Base-by-base conservation (phyloP, 2,329 filamentous ascomycete genomes). In the Lasiodiplodia sp. region DNA sequence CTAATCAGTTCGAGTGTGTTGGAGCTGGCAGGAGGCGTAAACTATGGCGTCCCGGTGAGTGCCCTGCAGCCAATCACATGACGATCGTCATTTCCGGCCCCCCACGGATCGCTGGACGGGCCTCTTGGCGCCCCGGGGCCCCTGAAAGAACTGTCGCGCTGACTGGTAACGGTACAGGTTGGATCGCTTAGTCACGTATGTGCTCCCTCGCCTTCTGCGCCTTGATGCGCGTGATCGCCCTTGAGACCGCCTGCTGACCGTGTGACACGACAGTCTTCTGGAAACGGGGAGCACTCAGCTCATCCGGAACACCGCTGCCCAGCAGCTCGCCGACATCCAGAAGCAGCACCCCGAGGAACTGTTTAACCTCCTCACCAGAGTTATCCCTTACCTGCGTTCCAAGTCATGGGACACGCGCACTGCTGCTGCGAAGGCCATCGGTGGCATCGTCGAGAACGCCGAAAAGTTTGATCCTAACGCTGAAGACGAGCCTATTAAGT, bases 281-380 rank as follows among this genome's bases (percentile, higher is more conserved):
- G 96, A 99, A 86, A 98, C 96, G 69, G 96, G 96, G 75, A 98
- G 95, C 83, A 99, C 96, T 70, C 91, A 92, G 78, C 86, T 99
- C 73, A 98, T 99, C 78, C 91, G 96, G 73, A 97, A 97, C 78
- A 99, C 96, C 71, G 96, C 96, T 71, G 96, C 97, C 71, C 94
- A 96, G 77, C 96, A 99, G 82, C 87, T 99, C 71, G 96, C 94
- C 71, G 96, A 99, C 82, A 96, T 97, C 80, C 96, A 99, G 82
- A 98, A 97, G 79, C 92, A 96, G 79, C 96, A 98, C 75, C 96
- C 96, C 0, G 95, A 99, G 82, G 96, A 99, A 80, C 85, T 99
- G 1, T 98, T 98, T 82, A 97, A 98, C 77, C 87, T 99, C 7
- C 87, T 99, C 14, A 95, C 93, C 37, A 88, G 95, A 70, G 94